phyloP scores from a whole-genome alignment of 2,329 filamentous ascomycete genomes.

The Ophiostoma sp. region DNA sequence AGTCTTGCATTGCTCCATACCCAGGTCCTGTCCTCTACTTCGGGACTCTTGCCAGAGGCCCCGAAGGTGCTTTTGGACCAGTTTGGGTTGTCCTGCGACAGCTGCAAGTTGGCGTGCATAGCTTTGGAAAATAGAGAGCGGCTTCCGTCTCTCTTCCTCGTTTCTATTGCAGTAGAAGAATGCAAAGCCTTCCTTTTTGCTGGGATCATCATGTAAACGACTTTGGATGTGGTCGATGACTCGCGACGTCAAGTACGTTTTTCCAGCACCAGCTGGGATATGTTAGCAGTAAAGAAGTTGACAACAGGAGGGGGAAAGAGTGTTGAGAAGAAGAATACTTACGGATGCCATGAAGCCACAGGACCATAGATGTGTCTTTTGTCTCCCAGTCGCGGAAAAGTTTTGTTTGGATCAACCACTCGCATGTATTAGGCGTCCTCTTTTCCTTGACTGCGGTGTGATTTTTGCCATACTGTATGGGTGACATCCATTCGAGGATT shows the following conservation, averaged over 20 bases:
- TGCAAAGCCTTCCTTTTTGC: slow-evolving; percentile 34
- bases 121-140: slow-evolving; percentile 37
- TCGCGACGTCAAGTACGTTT: slow-evolving; percentile 29
- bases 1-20: slow-evolving; percentile 24
- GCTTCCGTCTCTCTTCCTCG: slow-evolving; percentile 33
- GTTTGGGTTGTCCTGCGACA: not conserved
- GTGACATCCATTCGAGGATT: slow-evolving; percentile 30
- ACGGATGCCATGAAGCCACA: not conserved
- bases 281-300: slow-evolving; percentile 9
- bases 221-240: slow-evolving; percentile 28
- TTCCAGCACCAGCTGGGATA: slow-evolving; percentile 28
- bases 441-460: slow-evolving; percentile 24
- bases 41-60: not conserved
- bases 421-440: slow-evolving; percentile 12
- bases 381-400: not conserved
- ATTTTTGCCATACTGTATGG: slow-evolving; percentile 22
- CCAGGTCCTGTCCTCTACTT: not conserved
- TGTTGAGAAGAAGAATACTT: not conserved
- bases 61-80: slow-evolving; percentile 24
- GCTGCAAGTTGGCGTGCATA: slow-evolving; percentile 37
- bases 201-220: not conserved
- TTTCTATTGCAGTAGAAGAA: slow-evolving; percentile 41
- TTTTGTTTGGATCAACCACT: slow-evolving; percentile 19
- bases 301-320: not conserved
- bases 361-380: not conserved